Conservation (phyloP, 208 protist species). For the Wallacemonas sp. region DNA sequence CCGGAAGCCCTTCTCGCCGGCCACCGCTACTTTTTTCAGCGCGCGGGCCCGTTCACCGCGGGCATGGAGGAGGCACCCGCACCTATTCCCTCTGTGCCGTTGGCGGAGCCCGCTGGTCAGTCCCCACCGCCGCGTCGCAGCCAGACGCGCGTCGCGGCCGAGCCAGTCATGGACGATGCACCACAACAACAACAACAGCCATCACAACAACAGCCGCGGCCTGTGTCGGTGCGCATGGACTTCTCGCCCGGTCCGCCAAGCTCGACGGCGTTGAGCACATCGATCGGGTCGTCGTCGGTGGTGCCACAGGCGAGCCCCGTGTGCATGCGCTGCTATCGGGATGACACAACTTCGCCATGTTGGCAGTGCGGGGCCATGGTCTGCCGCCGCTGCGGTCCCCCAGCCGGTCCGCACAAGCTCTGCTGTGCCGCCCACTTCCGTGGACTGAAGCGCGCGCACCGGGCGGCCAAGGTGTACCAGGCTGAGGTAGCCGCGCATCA, state of each 20-base stretch:
- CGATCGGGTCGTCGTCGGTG: constrained; percentile 11
- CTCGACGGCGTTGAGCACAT: constrained; percentile 8
- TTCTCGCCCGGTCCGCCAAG: constrained; percentile 13
- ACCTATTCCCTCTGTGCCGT: no score
- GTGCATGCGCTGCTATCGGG: constrained; percentile 45
- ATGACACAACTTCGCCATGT: constrained; percentile 49
- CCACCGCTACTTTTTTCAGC: constrained; percentile 17
- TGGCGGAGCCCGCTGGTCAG: no score
- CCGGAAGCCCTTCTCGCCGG: constrained; percentile 7
- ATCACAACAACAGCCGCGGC: neutral
- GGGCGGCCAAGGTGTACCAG: neutral
- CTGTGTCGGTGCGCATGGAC: constrained; percentile 6
- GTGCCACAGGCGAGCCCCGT: constrained; percentile 25
- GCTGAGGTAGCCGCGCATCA: neutral
- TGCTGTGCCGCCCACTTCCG: constrained; percentile 47
- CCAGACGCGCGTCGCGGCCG: constrained; percentile 10
- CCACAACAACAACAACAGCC: neutral
- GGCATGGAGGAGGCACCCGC: neutral
- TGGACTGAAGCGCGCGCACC: constrained; percentile 6
- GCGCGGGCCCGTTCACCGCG: neutral
- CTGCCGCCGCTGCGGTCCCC: constrained; percentile 58
- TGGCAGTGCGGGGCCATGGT: constrained; percentile 46
- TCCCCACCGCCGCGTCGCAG: constrained; percentile 17
- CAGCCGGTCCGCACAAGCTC: constrained; percentile 21
- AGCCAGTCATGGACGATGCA: no score